A percentile compares a stretch with the other conserved stretches of the same genome.
These are phyloP conservation scores for Medicago arabica DNA, from an alignment of 306 rosid genomes.

Conservation along the genomic window DNA sequence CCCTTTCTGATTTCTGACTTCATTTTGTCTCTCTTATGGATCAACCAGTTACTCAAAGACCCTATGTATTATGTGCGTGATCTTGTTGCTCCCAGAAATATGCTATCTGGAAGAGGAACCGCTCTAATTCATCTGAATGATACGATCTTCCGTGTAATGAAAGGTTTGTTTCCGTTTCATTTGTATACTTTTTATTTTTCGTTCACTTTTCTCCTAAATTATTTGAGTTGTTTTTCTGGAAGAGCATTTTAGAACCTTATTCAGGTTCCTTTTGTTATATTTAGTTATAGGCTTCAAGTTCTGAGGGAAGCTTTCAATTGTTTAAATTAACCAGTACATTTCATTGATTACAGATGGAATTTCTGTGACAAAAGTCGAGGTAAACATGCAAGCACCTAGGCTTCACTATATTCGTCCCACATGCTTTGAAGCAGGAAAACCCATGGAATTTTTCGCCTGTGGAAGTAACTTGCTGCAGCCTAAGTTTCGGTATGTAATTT, in stretches of 20 bases:
- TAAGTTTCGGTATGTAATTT: conserved; percentile 72
- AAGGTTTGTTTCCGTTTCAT: conserved; percentile 62
- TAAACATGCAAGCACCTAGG: conserved; percentile 69
- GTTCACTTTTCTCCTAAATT: conserved; percentile 5
- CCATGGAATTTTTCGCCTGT: conserved; percentile 94
- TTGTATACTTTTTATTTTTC: conserved; percentile 26
- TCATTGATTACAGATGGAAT: conserved; percentile 61
- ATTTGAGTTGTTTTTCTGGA: background rate
- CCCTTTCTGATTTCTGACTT: background rate
- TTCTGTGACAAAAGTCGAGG: conserved; percentile 63
- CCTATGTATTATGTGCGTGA: conserved; percentile 63
- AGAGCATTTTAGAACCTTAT: conserved; percentile 15
- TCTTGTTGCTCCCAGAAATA: conserved; percentile 72
- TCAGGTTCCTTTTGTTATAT: background rate
- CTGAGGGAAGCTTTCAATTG: conserved; percentile 25
- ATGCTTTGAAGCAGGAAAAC: conserved; percentile 94
- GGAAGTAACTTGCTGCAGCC: conserved; percentile 88
- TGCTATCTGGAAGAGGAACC: conserved; percentile 81
- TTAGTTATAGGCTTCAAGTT: conserved; percentile 21
- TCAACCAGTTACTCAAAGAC: conserved; percentile 71
- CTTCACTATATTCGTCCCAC: conserved; percentile 91
- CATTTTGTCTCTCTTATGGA: conserved; percentile 29
- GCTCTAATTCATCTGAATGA: conserved; percentile 73
- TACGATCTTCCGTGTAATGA: conserved; percentile 62
- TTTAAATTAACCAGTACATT: conserved; percentile 35